A percentile compares a stretch with the other conserved stretches of the same genome.
These are phyloP conservation scores for Oenanthe sinensis DNA, from an alignment of 129 eudicot genomes.

Conservation along the genomic window DNA sequence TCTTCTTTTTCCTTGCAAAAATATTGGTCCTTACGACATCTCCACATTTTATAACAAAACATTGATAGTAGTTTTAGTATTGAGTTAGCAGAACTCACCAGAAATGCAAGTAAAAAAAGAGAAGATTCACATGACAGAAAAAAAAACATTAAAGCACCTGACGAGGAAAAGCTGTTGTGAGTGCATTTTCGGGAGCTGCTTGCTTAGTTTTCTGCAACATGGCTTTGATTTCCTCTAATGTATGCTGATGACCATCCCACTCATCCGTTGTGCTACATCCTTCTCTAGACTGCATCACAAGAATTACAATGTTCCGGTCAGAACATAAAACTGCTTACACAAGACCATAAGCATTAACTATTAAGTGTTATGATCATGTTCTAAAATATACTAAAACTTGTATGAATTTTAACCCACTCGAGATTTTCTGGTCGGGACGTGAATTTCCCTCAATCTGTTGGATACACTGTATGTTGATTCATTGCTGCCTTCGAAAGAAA, in stretches of 20 bases:
- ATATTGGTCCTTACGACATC: constrained; percentile 16
- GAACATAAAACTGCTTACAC: not conserved
- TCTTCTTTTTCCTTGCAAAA: constrained; percentile 15
- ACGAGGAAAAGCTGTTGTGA: constrained; percentile 30
- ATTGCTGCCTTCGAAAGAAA: constrained; percentile 25
- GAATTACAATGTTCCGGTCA: not conserved
- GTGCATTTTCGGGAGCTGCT: constrained; percentile 23
- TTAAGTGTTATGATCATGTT: not conserved
- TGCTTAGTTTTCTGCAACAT: constrained; percentile 21
- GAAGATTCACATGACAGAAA: not conserved
- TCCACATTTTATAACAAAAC: constrained; percentile 28
- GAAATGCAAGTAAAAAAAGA: not conserved
- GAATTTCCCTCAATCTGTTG: constrained; percentile 13
- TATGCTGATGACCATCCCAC: constrained; percentile 19
- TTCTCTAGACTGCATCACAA: constrained; percentile 26
- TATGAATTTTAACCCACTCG: constrained; percentile 17
- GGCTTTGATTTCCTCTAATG: constrained; percentile 22
- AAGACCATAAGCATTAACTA: not conserved
- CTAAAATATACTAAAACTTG: not conserved
- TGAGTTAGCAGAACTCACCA: not conserved
- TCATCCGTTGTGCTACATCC: constrained; percentile 17
- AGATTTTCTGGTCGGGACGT: constrained; percentile 14
- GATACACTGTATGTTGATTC: constrained; percentile 9
- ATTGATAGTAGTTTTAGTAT: not conserved
- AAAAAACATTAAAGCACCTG: constrained; percentile 22